Base-by-base conservation (phyloP, 805 yeast species). In the Myxozyma vanderwaltii region DNA sequence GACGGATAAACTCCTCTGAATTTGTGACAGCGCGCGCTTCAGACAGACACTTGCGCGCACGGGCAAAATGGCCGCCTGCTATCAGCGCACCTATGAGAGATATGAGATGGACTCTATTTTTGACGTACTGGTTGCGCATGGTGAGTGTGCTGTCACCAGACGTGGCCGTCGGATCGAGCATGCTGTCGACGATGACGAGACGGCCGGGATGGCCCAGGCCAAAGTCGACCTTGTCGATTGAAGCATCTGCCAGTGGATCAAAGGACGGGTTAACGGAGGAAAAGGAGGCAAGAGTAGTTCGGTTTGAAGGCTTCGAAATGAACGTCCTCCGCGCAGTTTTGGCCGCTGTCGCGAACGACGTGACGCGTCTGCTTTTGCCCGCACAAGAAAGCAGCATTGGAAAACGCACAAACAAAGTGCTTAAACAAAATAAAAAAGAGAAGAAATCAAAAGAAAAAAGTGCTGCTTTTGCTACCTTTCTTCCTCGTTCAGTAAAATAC, bases 11-110 rank as follows among this genome's bases (percentile, higher is more conserved):
- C 27, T 61, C 66, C 12, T 58, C 65, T 4, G 40, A 52, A 2
- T 52, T 19, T 19, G 64, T 46, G 12, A 54, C 44, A 10, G 27
- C 46, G 40, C 33, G 33, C 12, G 64, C 52, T 27, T 58, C 54
- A 8, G 26, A 10, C 15, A 66, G 54, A 21, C 66, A 51, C 23
- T 38, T 45, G 13, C 56, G 58, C 10, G 69, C 69, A 3, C 69
- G 64, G 19, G 48, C 51, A 29, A 65, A 49, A 24, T 61, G 50
- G n/a, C 62, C 62, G 15, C 54, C 51, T 5, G 57, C 26, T 17
- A 67, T 36, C 24, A 66, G 60, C 4, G 69, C 69, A 35, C 61
- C 63, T 21, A 67, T 27, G n/a, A 67, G 56, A n/a, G 68, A 58
- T 5, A 45, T 44, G 12, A 60, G 35, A 41, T 64, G 61, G 12